Evolutionary conservation across 352 stramenopile genomes (phyloP).

Genomic region (Globisporangium camurandrum): DNA sequence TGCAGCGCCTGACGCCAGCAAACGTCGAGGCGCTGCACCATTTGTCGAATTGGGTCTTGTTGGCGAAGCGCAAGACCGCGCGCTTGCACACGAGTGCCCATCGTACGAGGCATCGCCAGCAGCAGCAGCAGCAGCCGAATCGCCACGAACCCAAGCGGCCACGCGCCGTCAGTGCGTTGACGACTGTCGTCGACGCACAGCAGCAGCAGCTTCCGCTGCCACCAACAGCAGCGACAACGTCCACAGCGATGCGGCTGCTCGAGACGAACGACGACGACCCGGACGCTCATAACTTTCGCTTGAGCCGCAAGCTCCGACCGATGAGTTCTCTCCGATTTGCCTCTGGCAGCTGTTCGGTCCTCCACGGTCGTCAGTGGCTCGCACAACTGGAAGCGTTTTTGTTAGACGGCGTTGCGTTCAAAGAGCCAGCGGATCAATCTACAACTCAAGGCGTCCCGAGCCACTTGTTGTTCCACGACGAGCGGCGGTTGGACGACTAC

Average conservation of each 20-base stretch:
- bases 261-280: conserved; percentile 11
- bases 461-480: conserved; percentile 78
- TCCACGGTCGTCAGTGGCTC: conserved; percentile 59
- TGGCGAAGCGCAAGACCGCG: conserved; percentile 66
- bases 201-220: conserved; percentile 3
- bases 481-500: conserved; percentile 65
- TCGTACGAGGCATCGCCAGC: conserved; percentile 16
- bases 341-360: conserved; percentile 42
- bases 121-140: no score
- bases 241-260: conserved; percentile 13
- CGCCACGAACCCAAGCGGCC: no score
- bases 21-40: conserved; percentile 74
- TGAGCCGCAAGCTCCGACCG: conserved; percentile 67
- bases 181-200: conserved; percentile 23
- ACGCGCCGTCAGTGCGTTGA: conserved; percentile 43
- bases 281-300: conserved; percentile 39
- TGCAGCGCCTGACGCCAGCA: conserved; percentile 30
- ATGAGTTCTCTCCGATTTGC: conserved; percentile 80
- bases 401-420: conserved; percentile 44
- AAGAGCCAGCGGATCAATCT: conserved; percentile 2
- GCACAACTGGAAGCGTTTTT: conserved; percentile 66
- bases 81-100: conserved; percentile 37
- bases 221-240: background rate
- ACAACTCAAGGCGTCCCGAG: conserved; percentile 25
- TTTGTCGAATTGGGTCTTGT: conserved; percentile 72